These are phyloP conservation scores for Hypoxylon sp. DNA, from an alignment of 2,329 filamentous ascomycete species.

Conservation along the genomic window DNA sequence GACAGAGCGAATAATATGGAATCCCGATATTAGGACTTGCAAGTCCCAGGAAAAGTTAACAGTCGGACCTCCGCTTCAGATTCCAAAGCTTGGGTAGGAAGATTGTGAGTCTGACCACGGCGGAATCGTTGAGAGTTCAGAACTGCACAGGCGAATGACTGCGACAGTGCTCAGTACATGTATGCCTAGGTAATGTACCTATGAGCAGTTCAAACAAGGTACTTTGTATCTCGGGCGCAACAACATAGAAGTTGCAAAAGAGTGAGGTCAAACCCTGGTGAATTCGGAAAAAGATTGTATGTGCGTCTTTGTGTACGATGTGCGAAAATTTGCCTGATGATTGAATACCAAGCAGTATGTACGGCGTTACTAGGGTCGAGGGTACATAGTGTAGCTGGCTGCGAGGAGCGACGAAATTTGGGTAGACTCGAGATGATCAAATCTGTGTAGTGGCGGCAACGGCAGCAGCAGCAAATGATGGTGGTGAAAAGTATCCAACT, in stretches of 20 bases:
- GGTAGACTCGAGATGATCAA: neutral
- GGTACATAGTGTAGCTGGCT: conserved; percentile 7
- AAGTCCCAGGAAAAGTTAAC: conserved; percentile 26
- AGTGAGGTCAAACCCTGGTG: conserved; percentile 26
- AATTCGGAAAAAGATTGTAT: conserved; percentile 15
- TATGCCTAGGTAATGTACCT: too few species aligned
- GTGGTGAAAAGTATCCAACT: conserved; percentile 13
- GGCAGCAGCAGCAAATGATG: neutral
- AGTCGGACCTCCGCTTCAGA: conserved; percentile 2
- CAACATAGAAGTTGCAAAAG: conserved; percentile 28
- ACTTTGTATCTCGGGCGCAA: conserved; percentile 22
- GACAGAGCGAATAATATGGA: conserved; percentile 4
- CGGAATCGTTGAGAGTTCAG: neutral
- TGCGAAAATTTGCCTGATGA: conserved; percentile 23
- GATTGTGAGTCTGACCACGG: conserved; percentile 23
- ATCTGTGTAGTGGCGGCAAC: neutral
- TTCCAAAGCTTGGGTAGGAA: conserved; percentile 7
- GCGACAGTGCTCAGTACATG: conserved; percentile 14
- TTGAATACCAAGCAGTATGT: conserved; percentile 15
- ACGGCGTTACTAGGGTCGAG: conserved; percentile 10
- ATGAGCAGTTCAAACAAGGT: conserved; percentile 7
- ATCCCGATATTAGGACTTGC: conserved; percentile 33
- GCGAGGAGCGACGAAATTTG: neutral
- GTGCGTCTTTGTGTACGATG: conserved; percentile 7
- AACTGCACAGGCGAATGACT: conserved; percentile 3